Evolutionary conservation across 1,284 basidiomycete species (phyloP), one percentile per base, ranked within the genome.

Genomic region (Cutaneotrichosporon mucoides): DNA sequence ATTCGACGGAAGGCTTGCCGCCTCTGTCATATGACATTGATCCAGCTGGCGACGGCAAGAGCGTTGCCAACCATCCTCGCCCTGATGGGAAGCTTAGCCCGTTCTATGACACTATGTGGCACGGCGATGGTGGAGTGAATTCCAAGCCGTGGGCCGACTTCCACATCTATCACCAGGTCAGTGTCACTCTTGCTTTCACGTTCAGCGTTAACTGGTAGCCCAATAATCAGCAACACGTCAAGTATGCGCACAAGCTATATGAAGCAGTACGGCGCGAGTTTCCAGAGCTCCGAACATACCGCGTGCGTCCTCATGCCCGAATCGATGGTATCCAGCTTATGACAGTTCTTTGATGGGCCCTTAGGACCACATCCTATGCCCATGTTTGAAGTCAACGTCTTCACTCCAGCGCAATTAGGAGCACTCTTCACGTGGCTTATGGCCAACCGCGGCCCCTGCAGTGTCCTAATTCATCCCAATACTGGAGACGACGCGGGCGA

Each of bases 381-480:
- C 2, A 87, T 86, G 85, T 88, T 87, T 68, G 85, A 87, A 71
- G 82, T 87, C 48, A 85, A 87, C 69, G 83, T 83, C 4, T 87
- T 87, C 73, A 83, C 76, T 6, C 85, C 86, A 1, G 82, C 83
- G 61, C 83, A 88, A 66, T 85, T 85, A 0, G 86, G 86, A 2
- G 80, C 85, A 0, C 72, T 88, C 36, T 84, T 87, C 68, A 83
- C 84, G 6, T 88, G 83, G 82, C 79, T 88, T 2, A 82, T 81
- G 3, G 83, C 86, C 10, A 81, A 86, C 68, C 81, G 86, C 1
- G 86, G 86, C 3, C 84, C 85, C 1, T 84, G 83, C 76, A 87
- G 87, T 15, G 86, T 88, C 6, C 79, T 88, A 9, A 79, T 89
- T 60, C 87, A 89, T 73, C 88, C 88, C 0, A 88, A 89, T 73